Base-by-base conservation (phyloP, 371 early-diverging fungal genomes). In the Cokeromyces recurvatus region DNA sequence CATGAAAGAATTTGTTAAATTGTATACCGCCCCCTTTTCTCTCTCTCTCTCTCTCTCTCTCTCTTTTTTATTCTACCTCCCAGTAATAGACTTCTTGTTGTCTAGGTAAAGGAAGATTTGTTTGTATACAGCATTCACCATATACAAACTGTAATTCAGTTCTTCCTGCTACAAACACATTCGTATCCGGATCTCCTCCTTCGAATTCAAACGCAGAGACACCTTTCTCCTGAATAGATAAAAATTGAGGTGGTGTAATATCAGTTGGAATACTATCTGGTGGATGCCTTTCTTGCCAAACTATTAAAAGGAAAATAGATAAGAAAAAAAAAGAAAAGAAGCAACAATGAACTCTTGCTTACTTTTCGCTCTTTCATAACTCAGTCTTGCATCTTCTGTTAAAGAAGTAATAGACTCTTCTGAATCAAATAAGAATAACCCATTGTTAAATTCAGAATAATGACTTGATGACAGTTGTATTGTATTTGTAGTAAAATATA, bases 191-290 rank as follows among this genome's bases (percentile, higher is more conserved):
- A 12, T 86, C 81, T 37, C 83, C 76, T 38, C 82, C 77, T 39
- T 79, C 85, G 69, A 90, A 87, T 59, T 88, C 84, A 83, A 89
- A 90, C 11, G 91, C 91, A 23, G 81, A 81, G 2, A 90, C 89
- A 41, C 91, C 91, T 63, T 87, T 87, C 58, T 90, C 91, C 57
- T 84, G 84, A 41, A 90, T 89, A n/a, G 79, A 75, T 14, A 77
- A 53, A 32, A 72, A 59, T 45, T 84, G 84, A 5, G 82, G 74
- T 35, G 74, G 62, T 4, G 83, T 83, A 32, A 86, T 79, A 37
- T 81, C 79, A 1, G 84, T 84, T 20, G 78, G 72, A 23, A 82
- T 58, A 37, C 78, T 74, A 43, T 76, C 70, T 3, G 83, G 82
- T 7, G 86, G 84, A 51, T 82, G 64, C 11, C 68, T 70, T 22